Percentiles rank a stretch among this genome's conserved stretches.
These are phyloP conservation scores for Alternaria longipes DNA, from an alignment of 2,329 filamentous ascomycete genomes.

Conservation along the genomic window DNA sequence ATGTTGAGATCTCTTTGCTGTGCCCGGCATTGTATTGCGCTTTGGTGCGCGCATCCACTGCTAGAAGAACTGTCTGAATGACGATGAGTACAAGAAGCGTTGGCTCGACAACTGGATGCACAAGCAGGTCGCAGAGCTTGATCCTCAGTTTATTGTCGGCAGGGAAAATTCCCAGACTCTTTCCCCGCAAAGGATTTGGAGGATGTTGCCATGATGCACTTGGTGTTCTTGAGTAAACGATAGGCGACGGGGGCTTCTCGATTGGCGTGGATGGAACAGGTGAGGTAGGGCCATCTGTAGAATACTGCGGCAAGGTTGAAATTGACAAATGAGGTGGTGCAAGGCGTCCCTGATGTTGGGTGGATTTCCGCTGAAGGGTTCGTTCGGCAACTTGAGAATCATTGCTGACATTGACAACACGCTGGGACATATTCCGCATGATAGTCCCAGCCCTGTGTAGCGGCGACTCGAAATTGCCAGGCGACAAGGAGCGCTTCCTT, in stretches of 20 bases:
- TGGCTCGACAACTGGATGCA: conserved; percentile 87
- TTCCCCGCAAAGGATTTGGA: conserved; percentile 84
- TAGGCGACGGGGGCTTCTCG: conserved; percentile 52
- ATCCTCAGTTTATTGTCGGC: conserved; percentile 78
- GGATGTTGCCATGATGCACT: conserved; percentile 56
- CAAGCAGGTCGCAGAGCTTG: conserved; percentile 81
- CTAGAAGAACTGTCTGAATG: conserved; percentile 85
- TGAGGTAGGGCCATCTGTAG: conserved; percentile 53
- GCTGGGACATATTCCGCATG: conserved; percentile 83
- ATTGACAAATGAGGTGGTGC: conserved; percentile 60
- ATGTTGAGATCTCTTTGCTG: conserved; percentile 70
- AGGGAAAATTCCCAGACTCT: conserved; percentile 83
- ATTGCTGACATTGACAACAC: conserved; percentile 96
- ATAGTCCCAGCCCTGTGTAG: conserved; percentile 61
- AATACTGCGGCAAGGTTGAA: conserved; percentile 62
- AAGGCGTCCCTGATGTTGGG: conserved; percentile 64
- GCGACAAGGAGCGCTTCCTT: conserved; percentile 60
- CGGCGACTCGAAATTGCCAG: conserved; percentile 56
- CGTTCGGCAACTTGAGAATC: conserved; percentile 85
- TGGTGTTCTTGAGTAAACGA: conserved; percentile 25
- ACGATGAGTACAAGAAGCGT: conserved; percentile 87
- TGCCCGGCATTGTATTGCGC: conserved; percentile 67
- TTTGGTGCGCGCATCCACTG: conserved; percentile 79
- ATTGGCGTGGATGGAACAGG: conserved; percentile 39
- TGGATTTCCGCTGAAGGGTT: conserved; percentile 69